Evolutionary conservation across 441 rosid genomes (phyloP).

Genomic region (Breynia disticha): DNA sequence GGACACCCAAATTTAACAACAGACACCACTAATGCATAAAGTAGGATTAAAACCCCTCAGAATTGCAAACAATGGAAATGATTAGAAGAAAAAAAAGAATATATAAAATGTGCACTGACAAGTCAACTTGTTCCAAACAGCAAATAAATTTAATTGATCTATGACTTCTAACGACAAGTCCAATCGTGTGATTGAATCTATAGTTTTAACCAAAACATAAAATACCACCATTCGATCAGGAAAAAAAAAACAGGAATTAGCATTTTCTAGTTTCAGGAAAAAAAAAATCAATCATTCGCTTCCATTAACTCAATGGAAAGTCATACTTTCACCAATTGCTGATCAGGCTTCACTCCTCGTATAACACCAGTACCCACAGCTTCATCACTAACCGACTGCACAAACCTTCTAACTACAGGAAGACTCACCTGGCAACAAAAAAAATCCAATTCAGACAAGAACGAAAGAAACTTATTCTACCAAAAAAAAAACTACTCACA

Average conservation of each 20-base stretch:
- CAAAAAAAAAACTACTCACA: conserved; percentile 37
- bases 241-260: not conserved
- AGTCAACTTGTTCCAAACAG: too few species aligned
- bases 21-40: too few species aligned
- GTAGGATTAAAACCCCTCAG: not conserved
- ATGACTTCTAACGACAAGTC: not conserved
- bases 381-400: conserved; percentile 78
- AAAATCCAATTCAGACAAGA: not conserved
- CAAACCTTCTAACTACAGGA: conserved; percentile 97
- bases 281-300: not conserved
- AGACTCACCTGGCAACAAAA: conserved; percentile 75
- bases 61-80: not conserved
- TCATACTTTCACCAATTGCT: conserved; percentile 85
- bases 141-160: not conserved
- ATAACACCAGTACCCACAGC: conserved; percentile 84
- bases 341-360: conserved; percentile 93
- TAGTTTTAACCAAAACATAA: not conserved
- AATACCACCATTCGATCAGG: not conserved
- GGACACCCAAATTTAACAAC: too few species aligned
- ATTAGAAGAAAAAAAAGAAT: not conserved
- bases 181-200: not conserved
- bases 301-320: conserved; percentile 4
- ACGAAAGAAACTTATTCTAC: not conserved
- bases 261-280: not conserved
- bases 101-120: not conserved